These are phyloP conservation scores for Dentipellis fragilis DNA, from an alignment of 768 basidiomycete species.

Conservation along the genomic window DNA sequence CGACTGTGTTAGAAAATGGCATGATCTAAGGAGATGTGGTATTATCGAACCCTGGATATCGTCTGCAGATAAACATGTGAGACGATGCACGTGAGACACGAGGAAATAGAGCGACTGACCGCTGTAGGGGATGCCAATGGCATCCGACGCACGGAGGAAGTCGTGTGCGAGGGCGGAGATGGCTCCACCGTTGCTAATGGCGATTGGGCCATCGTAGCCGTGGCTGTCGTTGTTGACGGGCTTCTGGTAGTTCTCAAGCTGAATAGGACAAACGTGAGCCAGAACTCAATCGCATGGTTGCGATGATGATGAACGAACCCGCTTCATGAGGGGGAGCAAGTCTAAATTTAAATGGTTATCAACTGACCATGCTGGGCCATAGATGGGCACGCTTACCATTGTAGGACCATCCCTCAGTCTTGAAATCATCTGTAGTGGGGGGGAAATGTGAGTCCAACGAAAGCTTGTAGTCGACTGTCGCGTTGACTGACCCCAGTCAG, in stretches of 20 bases:
- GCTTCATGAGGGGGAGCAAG: slow-evolving; percentile 63
- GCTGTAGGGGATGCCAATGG: slow-evolving; percentile 54
- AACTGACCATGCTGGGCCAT: too few relatives aligned
- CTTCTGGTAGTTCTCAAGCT: slow-evolving; percentile 74
- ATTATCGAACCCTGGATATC: slow-evolving; percentile 43
- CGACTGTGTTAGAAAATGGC: neutral
- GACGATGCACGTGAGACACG: neutral
- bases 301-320: slow-evolving; percentile 24
- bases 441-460: neutral
- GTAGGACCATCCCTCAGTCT: slow-evolving; percentile 57
- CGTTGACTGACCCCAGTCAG: slow-evolving; percentile 50
- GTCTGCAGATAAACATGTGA: slow-evolving; percentile 24
- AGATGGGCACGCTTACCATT: slow-evolving; percentile 29
- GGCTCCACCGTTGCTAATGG: slow-evolving; percentile 60
- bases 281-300: neutral
- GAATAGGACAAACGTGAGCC: neutral
- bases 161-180: slow-evolving; percentile 57
- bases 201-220: slow-evolving; percentile 67
- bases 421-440: slow-evolving; percentile 50
- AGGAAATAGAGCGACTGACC: slow-evolving; percentile 28
- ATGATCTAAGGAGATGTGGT: neutral
- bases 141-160: slow-evolving; percentile 54
- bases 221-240: slow-evolving; percentile 56
- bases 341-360: slow-evolving; percentile 25
- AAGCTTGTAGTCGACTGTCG: neutral